Percentiles rank a stretch among this genome's conserved stretches.
phyloP scores from a whole-genome alignment of 1,284 basidiomycete species.

The Chondrostereum purpureum region DNA sequence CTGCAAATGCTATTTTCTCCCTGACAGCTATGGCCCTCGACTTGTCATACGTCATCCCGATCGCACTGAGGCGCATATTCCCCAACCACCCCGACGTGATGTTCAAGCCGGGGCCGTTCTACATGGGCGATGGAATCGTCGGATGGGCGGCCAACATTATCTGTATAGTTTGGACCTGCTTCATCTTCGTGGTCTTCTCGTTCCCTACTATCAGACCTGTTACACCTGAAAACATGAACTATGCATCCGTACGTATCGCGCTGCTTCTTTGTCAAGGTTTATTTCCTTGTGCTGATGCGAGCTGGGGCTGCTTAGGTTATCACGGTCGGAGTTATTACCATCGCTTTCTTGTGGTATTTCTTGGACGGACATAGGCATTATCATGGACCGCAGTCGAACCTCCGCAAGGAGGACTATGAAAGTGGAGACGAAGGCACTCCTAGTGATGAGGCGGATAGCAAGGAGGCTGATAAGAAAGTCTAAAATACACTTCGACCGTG shows the following conservation, averaged over 20 bases:
- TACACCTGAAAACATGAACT: slow-evolving; percentile 71
- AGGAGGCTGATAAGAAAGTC: no score
- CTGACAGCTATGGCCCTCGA: slow-evolving; percentile 71
- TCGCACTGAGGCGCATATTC: slow-evolving; percentile 66
- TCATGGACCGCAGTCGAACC: slow-evolving; percentile 38
- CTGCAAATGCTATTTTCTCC: slow-evolving; percentile 81
- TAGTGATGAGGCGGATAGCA: no score
- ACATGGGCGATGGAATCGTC: slow-evolving; percentile 68
- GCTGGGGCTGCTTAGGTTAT: no score
- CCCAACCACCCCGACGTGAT: slow-evolving; percentile 77
- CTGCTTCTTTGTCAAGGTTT: slow-evolving; percentile 3
- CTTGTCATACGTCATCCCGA: slow-evolving; percentile 70
- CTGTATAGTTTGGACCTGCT: slow-evolving; percentile 66
- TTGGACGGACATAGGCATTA: slow-evolving; percentile 41
- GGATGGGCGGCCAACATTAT: slow-evolving; percentile 60
- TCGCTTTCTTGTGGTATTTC: slow-evolving; percentile 41
- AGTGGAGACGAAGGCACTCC: no score
- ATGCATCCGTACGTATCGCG: slow-evolving; percentile 42
- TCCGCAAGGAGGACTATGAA: slow-evolving; percentile 17
- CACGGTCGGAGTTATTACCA: slow-evolving; percentile 37
- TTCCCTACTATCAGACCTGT: slow-evolving; percentile 70
- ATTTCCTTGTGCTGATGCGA: background rate
- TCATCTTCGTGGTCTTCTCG: slow-evolving; percentile 67
- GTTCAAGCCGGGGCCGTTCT: slow-evolving; percentile 88
- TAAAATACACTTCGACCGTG: no score